Conservation (phyloP, 805 yeast genomes). For the Lachancea dasiensis region DNA sequence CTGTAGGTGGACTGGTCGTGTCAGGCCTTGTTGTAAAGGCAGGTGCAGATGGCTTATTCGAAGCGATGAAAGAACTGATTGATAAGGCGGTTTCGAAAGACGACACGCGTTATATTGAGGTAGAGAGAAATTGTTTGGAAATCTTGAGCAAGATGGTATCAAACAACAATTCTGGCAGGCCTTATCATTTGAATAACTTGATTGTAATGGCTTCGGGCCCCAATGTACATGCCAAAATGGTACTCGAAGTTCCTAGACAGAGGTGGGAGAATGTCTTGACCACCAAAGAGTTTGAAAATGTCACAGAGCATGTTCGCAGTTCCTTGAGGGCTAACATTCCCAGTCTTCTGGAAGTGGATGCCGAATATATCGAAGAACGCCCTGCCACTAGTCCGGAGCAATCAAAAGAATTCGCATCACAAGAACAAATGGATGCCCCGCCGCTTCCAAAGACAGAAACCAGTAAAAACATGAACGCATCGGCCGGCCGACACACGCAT, state of each 20-base stretch:
- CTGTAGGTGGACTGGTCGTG: constrained; percentile 86
- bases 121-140: constrained; percentile 37
- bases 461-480: constrained; percentile 3
- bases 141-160: constrained; percentile 33
- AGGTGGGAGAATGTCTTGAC: constrained; percentile 41
- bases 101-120: constrained; percentile 43
- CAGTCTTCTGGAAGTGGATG: constrained; percentile 38
- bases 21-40: constrained; percentile 78
- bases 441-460: constrained; percentile 8
- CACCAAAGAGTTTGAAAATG: constrained; percentile 38
- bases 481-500: constrained; percentile 18
- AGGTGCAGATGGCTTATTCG: constrained; percentile 67
- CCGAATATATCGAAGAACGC: constrained; percentile 37
- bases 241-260: constrained; percentile 38
- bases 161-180: constrained; percentile 37
- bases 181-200: constrained; percentile 37
- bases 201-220: constrained; percentile 55
- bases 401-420: constrained; percentile 12
- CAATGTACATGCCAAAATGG: constrained; percentile 36
- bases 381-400: constrained; percentile 24
- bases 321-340: constrained; percentile 36
- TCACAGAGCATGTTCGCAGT: constrained; percentile 33
- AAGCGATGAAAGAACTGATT: constrained; percentile 67
- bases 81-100: constrained; percentile 58
- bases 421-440: constrained; percentile 6